Evolutionary conservation across 2,329 filamentous ascomycete genomes (phyloP).

Genomic region (Exutisphaerella laricina): DNA sequence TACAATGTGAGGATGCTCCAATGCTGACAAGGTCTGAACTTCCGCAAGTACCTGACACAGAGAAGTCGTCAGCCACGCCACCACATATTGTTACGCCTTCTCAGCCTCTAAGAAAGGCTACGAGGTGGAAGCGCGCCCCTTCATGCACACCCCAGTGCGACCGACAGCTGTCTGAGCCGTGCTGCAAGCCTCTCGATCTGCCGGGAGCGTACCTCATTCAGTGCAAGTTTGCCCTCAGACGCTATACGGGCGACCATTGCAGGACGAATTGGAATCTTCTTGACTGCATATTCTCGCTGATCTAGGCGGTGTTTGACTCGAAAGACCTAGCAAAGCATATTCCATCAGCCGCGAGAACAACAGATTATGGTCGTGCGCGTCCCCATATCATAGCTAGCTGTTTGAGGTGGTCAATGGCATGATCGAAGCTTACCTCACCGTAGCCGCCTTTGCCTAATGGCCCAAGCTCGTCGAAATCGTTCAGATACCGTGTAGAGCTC

Average conservation of each 20-base stretch:
- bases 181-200: too few species aligned
- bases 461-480: slow-evolving; percentile 50
- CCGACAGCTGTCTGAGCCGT: too few species aligned
- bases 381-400: too few species aligned
- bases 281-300: slow-evolving; percentile 58
- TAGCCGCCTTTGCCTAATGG: slow-evolving; percentile 61
- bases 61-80: too few species aligned
- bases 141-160: too few species aligned
- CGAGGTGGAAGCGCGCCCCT: too few species aligned
- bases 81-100: too few species aligned
- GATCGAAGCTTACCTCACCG: slow-evolving; percentile 21
- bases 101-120: too few species aligned
- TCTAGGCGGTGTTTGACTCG: slow-evolving; percentile 58
- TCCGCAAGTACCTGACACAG: slow-evolving; percentile 59
- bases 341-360: too few species aligned
- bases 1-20: slow-evolving; percentile 62
- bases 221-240: slow-evolving; percentile 46
- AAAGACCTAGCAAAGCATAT: too few species aligned
- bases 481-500: slow-evolving; percentile 42
- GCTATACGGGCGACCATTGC: slow-evolving; percentile 42
- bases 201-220: too few species aligned
- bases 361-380: too few species aligned
- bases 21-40: slow-evolving; percentile 55
- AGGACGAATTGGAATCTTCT: slow-evolving; percentile 56
- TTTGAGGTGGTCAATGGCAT: slow-evolving; percentile 33